Evolutionary conservation across 208 protist species (phyloP), one percentile per base, ranked within the genome.

Genomic region (Strigomonas culicis): DNA sequence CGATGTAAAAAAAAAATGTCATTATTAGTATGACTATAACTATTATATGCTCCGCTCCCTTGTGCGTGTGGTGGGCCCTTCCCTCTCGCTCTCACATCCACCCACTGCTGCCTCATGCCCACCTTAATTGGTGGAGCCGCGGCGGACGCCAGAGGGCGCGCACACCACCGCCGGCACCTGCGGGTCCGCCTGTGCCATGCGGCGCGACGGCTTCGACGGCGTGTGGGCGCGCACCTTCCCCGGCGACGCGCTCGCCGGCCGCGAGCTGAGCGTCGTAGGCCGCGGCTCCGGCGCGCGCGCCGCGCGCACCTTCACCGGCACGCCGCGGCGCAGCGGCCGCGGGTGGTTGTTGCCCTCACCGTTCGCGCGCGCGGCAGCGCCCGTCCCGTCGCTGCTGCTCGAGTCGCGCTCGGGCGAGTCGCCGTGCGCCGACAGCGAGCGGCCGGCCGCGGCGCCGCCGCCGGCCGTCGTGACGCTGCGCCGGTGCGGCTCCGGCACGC

Each of bases 231-330:
- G 46, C 60, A 34, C 31, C 32, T 66, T 64, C 59, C 21, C 31
- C 17, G 44, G 17, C 21, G 13, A 47, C 31, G 43, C 6, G 15
- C 41, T 21, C 59, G 59, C 22, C 44, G 11, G 36, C 31, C n/a
- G n/a, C n/a, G n/a, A n/a, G n/a, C n/a, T n/a, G n/a, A n/a, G n/a
- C n/a, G n/a, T n/a, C n/a, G n/a, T n/a, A n/a, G n/a, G n/a, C n/a
- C n/a, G n/a, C n/a, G n/a, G n/a, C n/a, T n/a, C n/a, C n/a, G 69
- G 63, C 0, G 61, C 31, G 1, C 57, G 62, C 1, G 39, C 69
- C 17, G 34, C 60, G 22, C 62, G 69, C 39, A 61, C 31, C 49
- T 68, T n/a, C n/a, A n/a, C 34, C 22, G 59, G 58, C 24, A 63
- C 61, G 46, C 70, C 59, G n/a, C 43, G 64, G 3, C 59, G 64